A percentile compares a stretch with the other conserved stretches of the same genome.
Conservation (phyloP, 192 early-diverging fungal genomes). For the Entophlyctis helioformis region DNA sequence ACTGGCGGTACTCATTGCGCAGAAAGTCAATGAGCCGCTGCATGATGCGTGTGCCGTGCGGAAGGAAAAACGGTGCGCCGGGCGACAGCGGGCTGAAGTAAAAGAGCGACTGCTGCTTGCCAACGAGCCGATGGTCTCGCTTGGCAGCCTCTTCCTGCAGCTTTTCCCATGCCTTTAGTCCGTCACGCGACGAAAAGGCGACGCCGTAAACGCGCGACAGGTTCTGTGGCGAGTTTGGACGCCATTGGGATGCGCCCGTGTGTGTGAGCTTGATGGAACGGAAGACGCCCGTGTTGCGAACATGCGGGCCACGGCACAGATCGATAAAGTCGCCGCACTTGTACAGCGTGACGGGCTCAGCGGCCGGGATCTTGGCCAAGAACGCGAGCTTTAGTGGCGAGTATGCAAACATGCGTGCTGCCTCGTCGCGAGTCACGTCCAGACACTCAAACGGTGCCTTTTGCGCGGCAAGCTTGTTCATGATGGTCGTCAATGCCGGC, state of each 20-base stretch:
- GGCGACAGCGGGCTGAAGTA: constrained; percentile 21
- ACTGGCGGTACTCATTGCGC: constrained; percentile 58
- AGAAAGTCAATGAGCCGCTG: constrained; percentile 64
- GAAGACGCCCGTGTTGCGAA: constrained; percentile 53
- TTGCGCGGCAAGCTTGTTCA: constrained; percentile 34
- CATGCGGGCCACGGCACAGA: constrained; percentile 66
- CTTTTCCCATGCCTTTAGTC: constrained; percentile 40
- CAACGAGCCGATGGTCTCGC: constrained; percentile 38
- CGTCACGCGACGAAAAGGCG: constrained; percentile 41
- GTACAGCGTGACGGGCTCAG: constrained; percentile 46
- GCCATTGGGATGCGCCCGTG: constrained; percentile 54
- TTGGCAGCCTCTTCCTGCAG: constrained; percentile 37
- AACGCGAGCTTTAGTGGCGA: constrained; percentile 69
- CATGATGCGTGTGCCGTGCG: constrained; percentile 64
- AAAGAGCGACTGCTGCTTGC: constrained; percentile 31
- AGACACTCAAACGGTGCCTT: constrained; percentile 54
- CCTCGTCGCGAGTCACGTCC: constrained; percentile 42
- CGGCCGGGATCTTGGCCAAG: constrained; percentile 33
- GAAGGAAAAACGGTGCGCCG: constrained; percentile 39
- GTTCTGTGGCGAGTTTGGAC: constrained; percentile 18
- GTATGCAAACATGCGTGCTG: constrained; percentile 50
- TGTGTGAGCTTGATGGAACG: constrained; percentile 37
- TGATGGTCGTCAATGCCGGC: constrained; percentile 31
- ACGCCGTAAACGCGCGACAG: constrained; percentile 65
- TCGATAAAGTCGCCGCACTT: constrained; percentile 63